phyloP scores from a whole-genome alignment of 768 basidiomycete species.

The Podaxis sp. region DNA sequence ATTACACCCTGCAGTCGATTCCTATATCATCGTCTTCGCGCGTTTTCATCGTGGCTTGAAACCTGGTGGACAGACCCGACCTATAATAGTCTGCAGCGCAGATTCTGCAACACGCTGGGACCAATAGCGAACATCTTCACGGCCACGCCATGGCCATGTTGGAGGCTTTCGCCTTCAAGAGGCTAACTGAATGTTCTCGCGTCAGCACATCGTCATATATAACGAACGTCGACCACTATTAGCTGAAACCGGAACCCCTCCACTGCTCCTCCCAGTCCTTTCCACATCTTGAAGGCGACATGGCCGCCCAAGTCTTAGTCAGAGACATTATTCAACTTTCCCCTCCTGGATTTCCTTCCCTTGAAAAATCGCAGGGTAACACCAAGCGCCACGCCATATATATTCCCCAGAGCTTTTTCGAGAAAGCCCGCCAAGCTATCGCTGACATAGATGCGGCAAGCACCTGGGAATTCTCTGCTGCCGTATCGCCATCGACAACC shows the following conservation, averaged over 20 bases:
- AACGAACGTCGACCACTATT: not conserved
- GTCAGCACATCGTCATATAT: not conserved
- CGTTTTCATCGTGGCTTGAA: not conserved
- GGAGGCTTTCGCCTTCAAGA: not conserved
- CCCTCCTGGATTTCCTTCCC: not conserved
- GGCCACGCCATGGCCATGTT: not conserved
- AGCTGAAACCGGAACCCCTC: not conserved
- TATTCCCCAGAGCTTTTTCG: slow-evolving; percentile 26
- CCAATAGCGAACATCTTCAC: not conserved
- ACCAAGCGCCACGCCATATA: slow-evolving; percentile 36
- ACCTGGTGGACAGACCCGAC: not conserved
- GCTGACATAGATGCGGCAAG: slow-evolving; percentile 30
- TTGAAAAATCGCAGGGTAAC: slow-evolving; percentile 1
- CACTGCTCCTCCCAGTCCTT: not conserved
- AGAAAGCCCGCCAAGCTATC: slow-evolving; percentile 4
- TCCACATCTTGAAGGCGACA: not conserved
- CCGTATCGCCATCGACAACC: slow-evolving; percentile 24
- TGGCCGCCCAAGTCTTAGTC: not conserved
- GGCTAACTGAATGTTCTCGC: not conserved
- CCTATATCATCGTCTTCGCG: not conserved
- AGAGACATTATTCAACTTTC: not conserved
- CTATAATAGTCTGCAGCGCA: not conserved
- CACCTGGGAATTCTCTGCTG: slow-evolving; percentile 37
- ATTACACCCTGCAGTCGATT: too few relatives aligned
- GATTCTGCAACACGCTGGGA: not conserved